phyloP scores from a whole-genome alignment of 345 rosid genomes.

The Dovyalis caffra region DNA sequence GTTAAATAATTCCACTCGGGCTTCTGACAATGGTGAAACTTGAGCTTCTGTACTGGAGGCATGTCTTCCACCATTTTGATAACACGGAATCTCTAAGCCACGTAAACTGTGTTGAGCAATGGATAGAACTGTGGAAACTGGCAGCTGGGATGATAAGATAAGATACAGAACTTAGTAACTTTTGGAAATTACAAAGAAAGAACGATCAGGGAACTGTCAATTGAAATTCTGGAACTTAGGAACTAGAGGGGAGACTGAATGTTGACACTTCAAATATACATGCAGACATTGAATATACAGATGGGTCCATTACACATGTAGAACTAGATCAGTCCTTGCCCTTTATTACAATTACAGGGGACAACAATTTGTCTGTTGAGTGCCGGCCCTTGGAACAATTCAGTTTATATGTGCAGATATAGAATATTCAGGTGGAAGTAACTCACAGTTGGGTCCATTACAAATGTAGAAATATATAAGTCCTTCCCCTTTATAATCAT shows the following conservation, averaged over 20 bases:
- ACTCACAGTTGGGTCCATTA: too few relatives aligned
- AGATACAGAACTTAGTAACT: background rate
- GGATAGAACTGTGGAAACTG: background rate
- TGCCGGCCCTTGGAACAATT: too few relatives aligned
- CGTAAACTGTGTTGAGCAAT: background rate
- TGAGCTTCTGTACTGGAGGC: constrained; percentile 20
- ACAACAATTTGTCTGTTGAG: background rate
- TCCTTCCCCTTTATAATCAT: too few relatives aligned
- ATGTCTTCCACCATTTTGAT: background rate
- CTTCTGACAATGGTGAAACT: constrained; percentile 7
- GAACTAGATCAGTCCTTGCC: background rate
- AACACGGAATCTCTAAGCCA: background rate
- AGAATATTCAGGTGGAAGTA: too few relatives aligned
- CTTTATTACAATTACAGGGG: background rate
- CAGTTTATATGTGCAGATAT: too few relatives aligned
- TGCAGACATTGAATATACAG: too few relatives aligned
- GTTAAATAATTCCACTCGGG: background rate
- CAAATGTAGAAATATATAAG: too few relatives aligned
- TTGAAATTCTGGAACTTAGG: background rate
- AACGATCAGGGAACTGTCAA: background rate
- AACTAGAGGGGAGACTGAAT: too few relatives aligned
- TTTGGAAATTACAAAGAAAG: background rate
- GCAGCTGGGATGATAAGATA: background rate
- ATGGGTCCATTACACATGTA: too few relatives aligned
- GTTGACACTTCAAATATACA: too few relatives aligned